Percentiles rank a stretch among this genome's conserved stretches.
Conservation (phyloP, 345 rosid genomes). For the Angophora floribunda region DNA sequence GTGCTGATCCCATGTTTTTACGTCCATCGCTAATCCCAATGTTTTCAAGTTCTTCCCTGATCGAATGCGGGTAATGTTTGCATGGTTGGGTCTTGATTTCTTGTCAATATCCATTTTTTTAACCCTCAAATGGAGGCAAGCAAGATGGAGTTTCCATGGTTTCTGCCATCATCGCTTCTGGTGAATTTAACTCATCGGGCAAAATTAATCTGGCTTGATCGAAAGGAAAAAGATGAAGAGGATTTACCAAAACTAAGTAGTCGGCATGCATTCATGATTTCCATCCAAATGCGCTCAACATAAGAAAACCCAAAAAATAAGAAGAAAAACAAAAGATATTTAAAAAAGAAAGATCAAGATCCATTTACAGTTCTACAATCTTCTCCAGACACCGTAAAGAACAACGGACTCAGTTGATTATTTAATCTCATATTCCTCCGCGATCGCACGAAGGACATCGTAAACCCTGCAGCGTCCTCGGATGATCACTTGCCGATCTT, state of each 20-base stretch:
- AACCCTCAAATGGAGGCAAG: background rate
- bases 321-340: background rate
- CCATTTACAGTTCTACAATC: background rate
- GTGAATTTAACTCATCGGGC: no score
- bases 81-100: background rate
- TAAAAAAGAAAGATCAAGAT: background rate
- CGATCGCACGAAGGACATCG: background rate
- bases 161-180: background rate
- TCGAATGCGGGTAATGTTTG: background rate
- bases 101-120: background rate
- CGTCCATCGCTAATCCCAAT: background rate
- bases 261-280: background rate
- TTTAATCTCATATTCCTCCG: background rate
- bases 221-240: background rate
- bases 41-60: background rate
- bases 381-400: no score
- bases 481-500: slow-evolving; percentile 23
- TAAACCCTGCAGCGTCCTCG: background rate
- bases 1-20: background rate
- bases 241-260: background rate
- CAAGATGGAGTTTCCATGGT: background rate
- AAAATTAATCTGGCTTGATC: background rate
- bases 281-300: background rate
- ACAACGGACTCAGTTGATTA: no score
- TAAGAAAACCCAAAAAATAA: background rate